Conservation (phyloP, 2,329 filamentous ascomycete species). For the Alternaria sp. region DNA sequence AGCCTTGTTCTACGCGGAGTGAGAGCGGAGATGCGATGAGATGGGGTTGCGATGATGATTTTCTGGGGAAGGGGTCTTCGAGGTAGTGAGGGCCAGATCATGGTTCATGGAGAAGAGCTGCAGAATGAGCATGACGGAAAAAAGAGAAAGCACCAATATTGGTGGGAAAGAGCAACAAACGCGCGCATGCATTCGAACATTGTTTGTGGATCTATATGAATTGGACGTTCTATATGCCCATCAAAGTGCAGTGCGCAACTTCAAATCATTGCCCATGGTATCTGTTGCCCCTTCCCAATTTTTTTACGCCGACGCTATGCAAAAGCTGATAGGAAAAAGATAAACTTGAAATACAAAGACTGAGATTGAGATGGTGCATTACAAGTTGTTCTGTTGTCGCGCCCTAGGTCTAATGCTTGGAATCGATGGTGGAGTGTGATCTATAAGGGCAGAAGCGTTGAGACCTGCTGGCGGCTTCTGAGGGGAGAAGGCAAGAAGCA, state of each 20-base stretch:
- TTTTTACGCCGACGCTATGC: slow-evolving; percentile 39
- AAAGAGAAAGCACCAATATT: slow-evolving; percentile 2
- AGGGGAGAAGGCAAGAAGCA: slow-evolving; percentile 2
- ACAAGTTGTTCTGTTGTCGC: slow-evolving; percentile 16
- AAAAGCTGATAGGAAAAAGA: slow-evolving; percentile 23
- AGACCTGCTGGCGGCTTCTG: slow-evolving; percentile 30
- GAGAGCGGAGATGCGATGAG: not conserved
- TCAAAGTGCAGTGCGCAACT: slow-evolving; percentile 3
- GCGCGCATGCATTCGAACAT: slow-evolving; percentile 30
- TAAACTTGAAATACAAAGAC: not conserved
- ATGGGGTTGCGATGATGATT: not conserved
- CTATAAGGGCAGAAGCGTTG: slow-evolving; percentile 26
- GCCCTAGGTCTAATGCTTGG: slow-evolving; percentile 18
- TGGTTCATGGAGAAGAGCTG: not conserved
- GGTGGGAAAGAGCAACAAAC: slow-evolving; percentile 31
- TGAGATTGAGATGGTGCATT: slow-evolving; percentile 17
- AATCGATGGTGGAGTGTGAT: slow-evolving; percentile 2
- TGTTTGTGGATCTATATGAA: slow-evolving; percentile 6
- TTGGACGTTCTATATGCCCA: slow-evolving; percentile 1
- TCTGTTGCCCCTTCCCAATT: slow-evolving; percentile 24
- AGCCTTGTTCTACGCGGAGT: not conserved
- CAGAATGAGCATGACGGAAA: not conserved
- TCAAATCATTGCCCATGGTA: slow-evolving; percentile 21
- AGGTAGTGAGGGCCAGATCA: not conserved
- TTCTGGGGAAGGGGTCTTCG: not conserved